phyloP scores from a whole-genome alignment of 108 stramenopile genomes.

The Seminavis robusta region DNA sequence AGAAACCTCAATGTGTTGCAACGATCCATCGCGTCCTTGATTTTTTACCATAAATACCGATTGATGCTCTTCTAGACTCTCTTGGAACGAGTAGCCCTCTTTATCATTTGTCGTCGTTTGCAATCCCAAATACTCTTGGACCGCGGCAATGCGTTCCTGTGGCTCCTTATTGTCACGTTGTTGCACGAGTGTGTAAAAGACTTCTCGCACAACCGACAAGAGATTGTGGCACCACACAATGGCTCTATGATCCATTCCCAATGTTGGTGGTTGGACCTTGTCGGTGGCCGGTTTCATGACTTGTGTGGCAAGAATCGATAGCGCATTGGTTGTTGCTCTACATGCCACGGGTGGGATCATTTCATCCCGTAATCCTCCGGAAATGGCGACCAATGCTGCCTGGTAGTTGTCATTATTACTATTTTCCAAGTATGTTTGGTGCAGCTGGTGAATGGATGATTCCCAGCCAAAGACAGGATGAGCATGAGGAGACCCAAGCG shows the following conservation, averaged over 20 bases:
- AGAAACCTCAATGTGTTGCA: no score
- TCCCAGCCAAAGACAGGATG: not conserved
- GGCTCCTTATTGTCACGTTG: no score
- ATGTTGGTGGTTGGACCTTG: not conserved
- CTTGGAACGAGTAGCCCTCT: no score
- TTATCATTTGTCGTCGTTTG: no score
- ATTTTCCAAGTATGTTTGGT: slow-evolving; percentile 7
- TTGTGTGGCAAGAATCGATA: slow-evolving; percentile 9
- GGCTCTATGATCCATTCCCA: slow-evolving; percentile 82
- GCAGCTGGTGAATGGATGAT: slow-evolving; percentile 5
- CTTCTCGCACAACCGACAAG: slow-evolving; percentile 41
- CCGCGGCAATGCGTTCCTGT: no score
- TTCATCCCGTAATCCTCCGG: slow-evolving; percentile 77
- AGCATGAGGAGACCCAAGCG: slow-evolving; percentile 39
- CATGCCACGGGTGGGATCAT: slow-evolving; percentile 67
- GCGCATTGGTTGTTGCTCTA: not conserved
- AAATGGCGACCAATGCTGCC: slow-evolving; percentile 47
- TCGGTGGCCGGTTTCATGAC: slow-evolving; percentile 9
- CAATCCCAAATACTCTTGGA: no score
- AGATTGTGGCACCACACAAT: slow-evolving; percentile 84
- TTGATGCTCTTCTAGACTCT: no score
- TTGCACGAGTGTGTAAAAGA: no score
- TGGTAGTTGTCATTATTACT: slow-evolving; percentile 7
- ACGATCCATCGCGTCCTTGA: no score
- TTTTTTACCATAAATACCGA: no score